Evolutionary conservation across 2,329 filamentous ascomycete species (phyloP).

Genomic region (Neocatenulostroma microsporum): DNA sequence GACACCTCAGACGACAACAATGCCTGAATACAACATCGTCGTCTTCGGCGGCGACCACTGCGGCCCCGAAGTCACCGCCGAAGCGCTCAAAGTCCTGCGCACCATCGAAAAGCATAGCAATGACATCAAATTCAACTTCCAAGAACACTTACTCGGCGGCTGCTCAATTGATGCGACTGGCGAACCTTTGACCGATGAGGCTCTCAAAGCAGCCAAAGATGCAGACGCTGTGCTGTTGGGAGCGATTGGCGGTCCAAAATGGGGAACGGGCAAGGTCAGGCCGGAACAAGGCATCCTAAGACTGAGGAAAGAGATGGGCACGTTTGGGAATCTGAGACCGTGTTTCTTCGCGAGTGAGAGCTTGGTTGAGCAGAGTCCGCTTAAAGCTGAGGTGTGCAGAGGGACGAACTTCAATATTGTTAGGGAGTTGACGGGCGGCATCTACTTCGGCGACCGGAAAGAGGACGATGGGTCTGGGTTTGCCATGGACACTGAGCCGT

Average conservation of each 20-base stretch:
- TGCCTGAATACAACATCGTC: constrained; percentile 69
- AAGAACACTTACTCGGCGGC: constrained; percentile 84
- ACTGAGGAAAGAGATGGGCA: constrained; percentile 86
- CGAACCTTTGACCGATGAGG: constrained; percentile 70
- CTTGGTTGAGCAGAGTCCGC: constrained; percentile 74
- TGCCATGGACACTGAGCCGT: constrained; percentile 80
- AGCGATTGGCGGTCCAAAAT: constrained; percentile 94
- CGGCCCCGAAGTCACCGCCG: constrained; percentile 77
- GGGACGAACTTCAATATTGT: constrained; percentile 90
- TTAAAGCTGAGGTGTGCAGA: constrained; percentile 76
- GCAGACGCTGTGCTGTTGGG: constrained; percentile 88
- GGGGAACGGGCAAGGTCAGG: constrained; percentile 79
- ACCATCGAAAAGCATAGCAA: constrained; percentile 65
- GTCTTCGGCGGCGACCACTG: constrained; percentile 72
- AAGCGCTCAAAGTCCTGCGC: constrained; percentile 81
- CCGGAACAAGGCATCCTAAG: constrained; percentile 87
- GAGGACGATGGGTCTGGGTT: constrained; percentile 68
- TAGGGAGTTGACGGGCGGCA: constrained; percentile 82
- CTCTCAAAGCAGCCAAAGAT: constrained; percentile 71
- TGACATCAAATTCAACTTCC: constrained; percentile 75
- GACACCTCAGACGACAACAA: constrained; percentile 37
- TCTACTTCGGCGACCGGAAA: constrained; percentile 88
- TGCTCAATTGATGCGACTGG: constrained; percentile 82
- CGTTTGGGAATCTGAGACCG: constrained; percentile 90
- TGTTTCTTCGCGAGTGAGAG: constrained; percentile 90